Evolutionary conservation across 2,329 filamentous ascomycete genomes (phyloP).

Genomic region (Lecanoromycetidae sp.): DNA sequence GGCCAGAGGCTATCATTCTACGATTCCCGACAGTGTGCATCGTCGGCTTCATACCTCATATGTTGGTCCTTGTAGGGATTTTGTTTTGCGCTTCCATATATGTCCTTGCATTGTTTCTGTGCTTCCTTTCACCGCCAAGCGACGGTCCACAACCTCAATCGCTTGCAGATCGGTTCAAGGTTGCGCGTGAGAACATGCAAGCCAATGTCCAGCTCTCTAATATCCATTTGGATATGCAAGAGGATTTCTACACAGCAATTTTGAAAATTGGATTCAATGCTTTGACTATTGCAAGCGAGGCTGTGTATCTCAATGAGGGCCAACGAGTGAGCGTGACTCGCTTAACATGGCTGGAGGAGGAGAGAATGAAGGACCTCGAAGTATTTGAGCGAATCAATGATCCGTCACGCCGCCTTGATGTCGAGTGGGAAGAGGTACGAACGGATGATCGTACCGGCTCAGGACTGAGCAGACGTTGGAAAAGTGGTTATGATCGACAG

Average conservation of each 20-base stretch:
- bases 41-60: conserved; percentile 84
- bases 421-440: conserved; percentile 9
- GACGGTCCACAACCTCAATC: conserved; percentile 35
- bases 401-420: conserved; percentile 18
- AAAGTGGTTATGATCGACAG: conserved; percentile 36
- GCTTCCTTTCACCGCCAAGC: conserved; percentile 53
- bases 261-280: conserved; percentile 77
- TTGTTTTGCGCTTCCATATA: conserved; percentile 66
- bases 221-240: conserved; percentile 67
- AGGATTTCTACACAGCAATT: conserved; percentile 91
- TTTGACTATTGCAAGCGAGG: conserved; percentile 86
- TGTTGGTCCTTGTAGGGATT: conserved; percentile 76
- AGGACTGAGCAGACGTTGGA: conserved; percentile 26
- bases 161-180: conserved; percentile 47
- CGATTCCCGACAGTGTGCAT: conserved; percentile 91
- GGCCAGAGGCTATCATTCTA: conserved; percentile 48
- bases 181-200: conserved; percentile 80
- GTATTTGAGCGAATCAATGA: conserved; percentile 25
- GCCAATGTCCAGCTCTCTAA: conserved; percentile 76
- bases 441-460: conserved; percentile 13
- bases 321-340: conserved; percentile 58
- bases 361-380: conserved; percentile 67
- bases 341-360: conserved; percentile 86
- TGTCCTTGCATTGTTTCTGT: conserved; percentile 59
- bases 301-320: conserved; percentile 90